Percentiles rank a stretch among this genome's conserved stretches.
Conservation (phyloP, 2,329 filamentous ascomycete species). For the Botrytis aclada region DNA sequence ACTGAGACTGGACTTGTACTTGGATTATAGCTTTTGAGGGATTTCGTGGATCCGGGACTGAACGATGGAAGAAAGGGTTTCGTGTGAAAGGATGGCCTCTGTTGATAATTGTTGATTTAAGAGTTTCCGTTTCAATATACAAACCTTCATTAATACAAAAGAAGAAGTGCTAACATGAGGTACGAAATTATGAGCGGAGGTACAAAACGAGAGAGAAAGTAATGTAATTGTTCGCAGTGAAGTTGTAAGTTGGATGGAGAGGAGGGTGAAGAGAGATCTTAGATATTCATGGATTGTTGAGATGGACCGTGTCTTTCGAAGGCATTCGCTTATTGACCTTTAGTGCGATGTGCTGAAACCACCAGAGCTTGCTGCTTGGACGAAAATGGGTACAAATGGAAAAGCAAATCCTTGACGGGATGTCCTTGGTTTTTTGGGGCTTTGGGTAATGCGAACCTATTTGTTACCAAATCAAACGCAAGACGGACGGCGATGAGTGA, state of each 20-base stretch:
- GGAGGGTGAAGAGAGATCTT: background rate
- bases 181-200: background rate
- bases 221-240: background rate
- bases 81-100: constrained; percentile 11
- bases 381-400: background rate
- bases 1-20: constrained; percentile 17
- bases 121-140: constrained; percentile 17
- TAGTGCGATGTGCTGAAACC: constrained; percentile 12
- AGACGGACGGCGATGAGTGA: background rate
- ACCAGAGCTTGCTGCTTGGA: background rate
- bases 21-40: constrained; percentile 14
- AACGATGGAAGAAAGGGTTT: constrained; percentile 1
- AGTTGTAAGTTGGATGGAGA: constrained; percentile 6
- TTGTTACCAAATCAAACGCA: background rate
- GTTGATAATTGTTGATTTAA: constrained; percentile 7
- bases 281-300: constrained; percentile 2
- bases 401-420: background rate
- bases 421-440: background rate
- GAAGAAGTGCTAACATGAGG: constrained; percentile 11
- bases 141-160: constrained; percentile 21
- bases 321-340: background rate
- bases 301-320: constrained; percentile 12
- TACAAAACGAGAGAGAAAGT: constrained; percentile 3
- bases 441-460: background rate
- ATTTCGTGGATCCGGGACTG: background rate